These are phyloP conservation scores for Pseudodiploospora longispora DNA, from an alignment of 2,329 filamentous ascomycete genomes.

Conservation along the genomic window DNA sequence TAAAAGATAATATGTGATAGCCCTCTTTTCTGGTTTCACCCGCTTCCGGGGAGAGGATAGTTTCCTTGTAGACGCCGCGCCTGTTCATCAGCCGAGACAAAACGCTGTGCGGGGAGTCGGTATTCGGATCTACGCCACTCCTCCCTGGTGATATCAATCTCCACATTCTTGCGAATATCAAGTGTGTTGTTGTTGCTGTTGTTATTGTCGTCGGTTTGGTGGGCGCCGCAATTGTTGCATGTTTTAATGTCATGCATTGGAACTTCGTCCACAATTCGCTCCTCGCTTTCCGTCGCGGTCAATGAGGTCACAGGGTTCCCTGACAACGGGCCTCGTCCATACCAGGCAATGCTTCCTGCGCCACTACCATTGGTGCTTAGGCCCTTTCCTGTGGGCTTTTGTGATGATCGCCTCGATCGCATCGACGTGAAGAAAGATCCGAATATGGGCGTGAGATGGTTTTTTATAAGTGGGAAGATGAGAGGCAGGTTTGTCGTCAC, in stretches of 20 bases:
- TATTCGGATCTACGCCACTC: neutral
- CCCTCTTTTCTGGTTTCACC: too few species aligned
- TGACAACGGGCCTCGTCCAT: conserved; percentile 8
- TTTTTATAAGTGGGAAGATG: conserved; percentile 37
- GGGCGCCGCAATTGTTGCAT: conserved; percentile 2
- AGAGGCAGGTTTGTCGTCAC: conserved; percentile 36
- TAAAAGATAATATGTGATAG: too few species aligned
- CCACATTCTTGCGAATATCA: conserved; percentile 1
- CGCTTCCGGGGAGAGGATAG: neutral
- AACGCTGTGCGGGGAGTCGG: neutral
- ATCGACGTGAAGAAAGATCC: conserved; percentile 16
- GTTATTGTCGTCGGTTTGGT: neutral
- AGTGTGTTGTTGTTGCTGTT: neutral
- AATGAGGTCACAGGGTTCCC: conserved; percentile 11
- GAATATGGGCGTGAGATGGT: conserved; percentile 20
- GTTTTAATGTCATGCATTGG: conserved; percentile 12
- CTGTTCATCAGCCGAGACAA: conserved; percentile 1
- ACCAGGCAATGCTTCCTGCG: conserved; percentile 7
- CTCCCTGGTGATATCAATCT: conserved; percentile 1
- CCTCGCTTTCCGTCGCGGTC: conserved; percentile 16
- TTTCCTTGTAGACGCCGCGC: neutral
- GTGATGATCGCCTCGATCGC: conserved; percentile 12
- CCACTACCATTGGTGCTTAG: conserved; percentile 12
- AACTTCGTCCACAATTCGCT: conserved; percentile 13
- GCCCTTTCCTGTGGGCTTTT: conserved; percentile 13